Conservation (phyloP, 345 rosid genomes). For the Sisymbrium irio region DNA sequence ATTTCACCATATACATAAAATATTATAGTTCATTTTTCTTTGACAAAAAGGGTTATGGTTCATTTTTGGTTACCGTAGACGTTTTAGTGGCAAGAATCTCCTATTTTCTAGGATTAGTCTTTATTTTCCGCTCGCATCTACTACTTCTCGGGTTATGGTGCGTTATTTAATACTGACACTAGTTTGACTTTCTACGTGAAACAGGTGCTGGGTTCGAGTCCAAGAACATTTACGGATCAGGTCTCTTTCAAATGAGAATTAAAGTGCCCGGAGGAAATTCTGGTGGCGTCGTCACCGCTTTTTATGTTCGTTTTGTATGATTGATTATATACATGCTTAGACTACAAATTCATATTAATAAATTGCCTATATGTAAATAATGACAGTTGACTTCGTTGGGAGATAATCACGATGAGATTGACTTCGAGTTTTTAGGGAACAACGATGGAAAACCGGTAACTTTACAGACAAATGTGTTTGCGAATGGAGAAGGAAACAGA, state of each 20-base stretch:
- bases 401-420: conserved; percentile 57
- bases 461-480: conserved; percentile 68
- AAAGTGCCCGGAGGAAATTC: conserved; percentile 58
- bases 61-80: not conserved
- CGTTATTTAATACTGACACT: not conserved
- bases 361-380: not conserved
- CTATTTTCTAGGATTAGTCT: too few species aligned
- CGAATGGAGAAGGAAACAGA: conserved; percentile 52
- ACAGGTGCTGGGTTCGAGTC: conserved; percentile 66
- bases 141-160: too few species aligned
- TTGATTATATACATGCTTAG: not conserved
- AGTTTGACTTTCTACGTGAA: not conserved
- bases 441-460: conserved; percentile 50
- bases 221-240: conserved; percentile 51
- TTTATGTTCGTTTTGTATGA: conserved; percentile 44
- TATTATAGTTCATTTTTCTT: not conserved
- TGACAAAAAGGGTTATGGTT: not conserved
- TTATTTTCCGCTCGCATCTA: too few species aligned
- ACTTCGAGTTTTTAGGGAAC: conserved; percentile 76
- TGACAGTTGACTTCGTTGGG: conserved; percentile 42
- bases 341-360: not conserved
- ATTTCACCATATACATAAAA: not conserved
- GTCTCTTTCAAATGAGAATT: conserved; percentile 49
- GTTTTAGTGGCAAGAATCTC: not conserved
- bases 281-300: conserved; percentile 66